These are phyloP conservation scores for Coleophoma crateriformis DNA, from an alignment of 2,329 filamentous ascomycete species.

Conservation along the genomic window DNA sequence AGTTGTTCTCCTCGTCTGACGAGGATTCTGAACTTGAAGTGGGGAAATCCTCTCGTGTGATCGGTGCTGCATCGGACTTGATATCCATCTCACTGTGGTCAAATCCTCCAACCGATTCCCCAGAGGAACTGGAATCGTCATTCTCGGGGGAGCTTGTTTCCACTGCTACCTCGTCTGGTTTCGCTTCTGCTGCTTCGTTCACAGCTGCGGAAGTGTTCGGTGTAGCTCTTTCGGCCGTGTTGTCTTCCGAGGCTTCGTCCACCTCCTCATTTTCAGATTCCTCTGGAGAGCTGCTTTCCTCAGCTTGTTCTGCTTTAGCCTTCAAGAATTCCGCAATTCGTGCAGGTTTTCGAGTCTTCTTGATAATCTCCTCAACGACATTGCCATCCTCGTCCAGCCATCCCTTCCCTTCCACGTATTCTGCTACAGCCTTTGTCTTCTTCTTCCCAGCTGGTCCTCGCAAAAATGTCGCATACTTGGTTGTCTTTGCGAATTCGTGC, in stretches of 20 bases:
- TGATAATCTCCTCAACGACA: conserved; percentile 54
- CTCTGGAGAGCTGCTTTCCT: conserved; percentile 19
- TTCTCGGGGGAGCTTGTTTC: too few species aligned
- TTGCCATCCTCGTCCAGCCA: conserved; percentile 81
- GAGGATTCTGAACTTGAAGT: conserved; percentile 16
- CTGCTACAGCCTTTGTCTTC: conserved; percentile 41
- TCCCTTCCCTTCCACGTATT: conserved; percentile 78
- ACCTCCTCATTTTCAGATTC: conserved; percentile 9
- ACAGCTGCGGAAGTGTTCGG: too few species aligned
- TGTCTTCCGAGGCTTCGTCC: too few species aligned
- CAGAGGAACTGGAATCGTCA: too few species aligned
- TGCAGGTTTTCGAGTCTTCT: conserved; percentile 17
- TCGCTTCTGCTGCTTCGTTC: too few species aligned
- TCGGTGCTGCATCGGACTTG: neutral
- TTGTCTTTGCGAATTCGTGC: conserved; percentile 86
- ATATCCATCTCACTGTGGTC: neutral
- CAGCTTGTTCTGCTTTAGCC: conserved; percentile 1
- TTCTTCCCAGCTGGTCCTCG: conserved; percentile 46
- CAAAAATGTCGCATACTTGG: conserved; percentile 77
- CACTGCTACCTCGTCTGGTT: too few species aligned
- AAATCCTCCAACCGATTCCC: neutral
- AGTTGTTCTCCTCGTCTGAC: conserved; percentile 5
- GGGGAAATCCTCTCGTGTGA: conserved; percentile 7
- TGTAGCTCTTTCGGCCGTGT: too few species aligned
- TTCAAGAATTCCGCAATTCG: neutral